phyloP scores from a whole-genome alignment of 2,329 filamentous ascomycete species.

The Aspergillus sp. region DNA sequence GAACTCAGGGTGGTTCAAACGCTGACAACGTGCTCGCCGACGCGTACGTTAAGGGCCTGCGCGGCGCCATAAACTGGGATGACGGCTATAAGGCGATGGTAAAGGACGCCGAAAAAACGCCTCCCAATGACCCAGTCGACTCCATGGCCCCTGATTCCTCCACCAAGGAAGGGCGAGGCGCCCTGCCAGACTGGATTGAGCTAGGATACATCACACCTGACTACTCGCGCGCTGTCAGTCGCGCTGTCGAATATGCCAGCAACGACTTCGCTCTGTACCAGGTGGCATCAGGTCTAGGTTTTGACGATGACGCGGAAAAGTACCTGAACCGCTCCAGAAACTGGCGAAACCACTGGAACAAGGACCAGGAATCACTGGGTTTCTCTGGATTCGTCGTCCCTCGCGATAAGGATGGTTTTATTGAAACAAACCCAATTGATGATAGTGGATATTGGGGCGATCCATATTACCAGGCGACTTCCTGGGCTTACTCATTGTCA shows the following conservation, averaged over 20 bases:
- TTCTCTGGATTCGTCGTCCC: slow-evolving; percentile 69
- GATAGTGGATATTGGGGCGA: slow-evolving; percentile 67
- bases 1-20: slow-evolving; percentile 69
- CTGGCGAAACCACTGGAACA: slow-evolving; percentile 73
- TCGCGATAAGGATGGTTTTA: slow-evolving; percentile 50
- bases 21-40: slow-evolving; percentile 72
- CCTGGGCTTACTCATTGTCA: slow-evolving; percentile 68
- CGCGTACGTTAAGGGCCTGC: slow-evolving; percentile 67
- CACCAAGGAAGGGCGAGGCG: slow-evolving; percentile 67
- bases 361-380: slow-evolving; percentile 55
- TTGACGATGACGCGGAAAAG: slow-evolving; percentile 51
- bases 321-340: slow-evolving; percentile 65
- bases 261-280: slow-evolving; percentile 70
- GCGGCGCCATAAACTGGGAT: slow-evolving; percentile 62
- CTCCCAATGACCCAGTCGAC: slow-evolving; percentile 60
- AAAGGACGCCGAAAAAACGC: slow-evolving; percentile 65
- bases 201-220: slow-evolving; percentile 65
- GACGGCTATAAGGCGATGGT: slow-evolving; percentile 64
- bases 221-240: slow-evolving; percentile 61
- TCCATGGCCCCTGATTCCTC: slow-evolving; percentile 56
- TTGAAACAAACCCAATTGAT: slow-evolving; percentile 50
- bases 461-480: slow-evolving; percentile 60
- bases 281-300: slow-evolving; percentile 60
- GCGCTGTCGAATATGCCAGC: slow-evolving; percentile 66
- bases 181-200: slow-evolving; percentile 66